Percentiles rank a stretch among this genome's conserved stretches.
phyloP scores from a whole-genome alignment of 768 basidiomycete genomes.

The Mycena rosella region DNA sequence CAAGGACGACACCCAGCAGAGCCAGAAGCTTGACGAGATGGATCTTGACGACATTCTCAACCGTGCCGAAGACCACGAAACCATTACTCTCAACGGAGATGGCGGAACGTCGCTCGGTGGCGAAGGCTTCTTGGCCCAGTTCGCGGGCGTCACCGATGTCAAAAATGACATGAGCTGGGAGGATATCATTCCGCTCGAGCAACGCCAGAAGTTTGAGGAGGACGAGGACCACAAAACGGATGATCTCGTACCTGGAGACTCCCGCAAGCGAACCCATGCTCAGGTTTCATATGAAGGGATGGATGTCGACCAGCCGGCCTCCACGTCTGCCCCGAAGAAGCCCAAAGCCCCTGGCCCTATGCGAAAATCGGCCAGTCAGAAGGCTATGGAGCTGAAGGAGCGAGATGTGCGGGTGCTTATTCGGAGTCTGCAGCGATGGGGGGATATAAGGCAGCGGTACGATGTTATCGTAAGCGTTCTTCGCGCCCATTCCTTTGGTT shows the following conservation, averaged over 20 bases:
- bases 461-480: slow-evolving; percentile 84
- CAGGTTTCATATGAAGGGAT: slow-evolving; percentile 93
- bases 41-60: slow-evolving; percentile 98
- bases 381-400: slow-evolving; percentile 97
- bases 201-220: slow-evolving; percentile 85
- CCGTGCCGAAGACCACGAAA: slow-evolving; percentile 97
- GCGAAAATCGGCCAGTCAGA: slow-evolving; percentile 93
- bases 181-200: slow-evolving; percentile 96
- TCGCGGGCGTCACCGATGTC: slow-evolving; percentile 96
- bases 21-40: slow-evolving; percentile 98
- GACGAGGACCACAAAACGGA: slow-evolving; percentile 83
- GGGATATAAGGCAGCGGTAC: slow-evolving; percentile 95
- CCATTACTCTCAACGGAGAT: slow-evolving; percentile 83
- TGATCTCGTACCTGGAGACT: slow-evolving; percentile 76
- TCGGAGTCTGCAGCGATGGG: slow-evolving; percentile 96
- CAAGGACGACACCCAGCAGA: slow-evolving; percentile 94
- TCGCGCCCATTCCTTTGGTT: slow-evolving; percentile 14
- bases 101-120: slow-evolving; percentile 97
- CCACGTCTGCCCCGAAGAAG: slow-evolving; percentile 77
- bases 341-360: slow-evolving; percentile 76
- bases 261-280: slow-evolving; percentile 88
- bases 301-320: slow-evolving; percentile 83
- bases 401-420: slow-evolving; percentile 96
- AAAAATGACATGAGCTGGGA: slow-evolving; percentile 99
- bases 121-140: slow-evolving; percentile 94